phyloP scores from a whole-genome alignment of 225 moss, liverwort and hornwort species.

The Physcomitrellopsis africana region DNA sequence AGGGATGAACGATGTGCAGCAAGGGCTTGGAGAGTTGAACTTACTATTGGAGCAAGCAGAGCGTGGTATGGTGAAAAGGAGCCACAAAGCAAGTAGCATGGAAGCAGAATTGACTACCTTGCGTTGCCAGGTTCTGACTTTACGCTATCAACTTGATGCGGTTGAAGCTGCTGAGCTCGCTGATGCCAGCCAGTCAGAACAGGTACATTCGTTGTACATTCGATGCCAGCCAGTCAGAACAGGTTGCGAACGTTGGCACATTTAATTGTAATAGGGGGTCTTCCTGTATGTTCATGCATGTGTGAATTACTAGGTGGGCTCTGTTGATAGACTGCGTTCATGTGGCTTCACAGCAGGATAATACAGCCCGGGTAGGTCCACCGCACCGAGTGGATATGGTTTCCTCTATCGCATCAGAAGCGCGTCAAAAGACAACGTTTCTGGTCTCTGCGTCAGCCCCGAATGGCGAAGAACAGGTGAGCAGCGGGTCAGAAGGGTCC shows the following conservation, averaged over 20 bases:
- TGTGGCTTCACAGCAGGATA: constrained; percentile 46
- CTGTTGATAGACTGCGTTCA: constrained; percentile 15
- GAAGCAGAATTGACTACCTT: constrained; percentile 66
- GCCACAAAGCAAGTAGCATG: constrained; percentile 56
- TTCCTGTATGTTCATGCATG: neutral
- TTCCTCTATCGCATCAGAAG: constrained; percentile 67
- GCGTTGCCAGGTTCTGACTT: constrained; percentile 66
- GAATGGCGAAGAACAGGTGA: constrained; percentile 67
- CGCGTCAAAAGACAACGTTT: constrained; percentile 64
- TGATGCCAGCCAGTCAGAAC: constrained; percentile 46
- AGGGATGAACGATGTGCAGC: constrained; percentile 43
- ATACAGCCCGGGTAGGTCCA: constrained; percentile 36
- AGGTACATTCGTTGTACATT: constrained; percentile 39
- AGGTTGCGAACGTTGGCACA: constrained; percentile 8
- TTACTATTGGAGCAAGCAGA: constrained; percentile 64
- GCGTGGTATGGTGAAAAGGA: constrained; percentile 53
- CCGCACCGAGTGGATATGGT: constrained; percentile 72
- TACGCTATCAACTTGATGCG: constrained; percentile 75
- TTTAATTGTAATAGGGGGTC: neutral
- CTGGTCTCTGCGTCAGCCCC: constrained; percentile 63
- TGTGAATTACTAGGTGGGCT: constrained; percentile 11
- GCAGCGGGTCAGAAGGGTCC: constrained; percentile 38
- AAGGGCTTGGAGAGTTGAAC: constrained; percentile 67
- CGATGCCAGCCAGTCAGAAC: constrained; percentile 48
- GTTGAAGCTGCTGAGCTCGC: constrained; percentile 57